Conservation (phyloP, 805 yeast genomes). For the Candida silvatica region DNA sequence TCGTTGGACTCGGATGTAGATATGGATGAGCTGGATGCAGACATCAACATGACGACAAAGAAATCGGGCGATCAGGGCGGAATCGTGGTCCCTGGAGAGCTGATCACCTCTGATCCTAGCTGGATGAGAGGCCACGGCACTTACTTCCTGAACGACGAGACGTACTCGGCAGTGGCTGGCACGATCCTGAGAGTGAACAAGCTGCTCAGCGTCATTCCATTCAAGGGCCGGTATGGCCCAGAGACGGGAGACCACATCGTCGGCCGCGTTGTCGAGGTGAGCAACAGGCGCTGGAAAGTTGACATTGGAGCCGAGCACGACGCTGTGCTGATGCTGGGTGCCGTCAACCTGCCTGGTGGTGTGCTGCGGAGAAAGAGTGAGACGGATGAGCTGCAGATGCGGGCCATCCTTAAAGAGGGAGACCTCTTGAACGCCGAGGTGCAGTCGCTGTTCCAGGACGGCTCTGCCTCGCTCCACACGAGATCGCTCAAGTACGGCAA, state of each 20-base stretch:
- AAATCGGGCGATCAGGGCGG: constrained; percentile 16
- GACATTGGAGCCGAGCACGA: constrained; percentile 94
- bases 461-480: constrained; percentile 90
- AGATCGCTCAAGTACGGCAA: constrained; percentile 94
- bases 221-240: constrained; percentile 82
- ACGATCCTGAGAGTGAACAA: constrained; percentile 79
- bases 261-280: constrained; percentile 92
- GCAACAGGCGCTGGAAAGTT: constrained; percentile 91
- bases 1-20: constrained; percentile 16
- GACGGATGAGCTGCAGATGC: constrained; percentile 93
- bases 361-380: constrained; percentile 89
- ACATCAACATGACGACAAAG: constrained; percentile 4
- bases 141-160: constrained; percentile 62
- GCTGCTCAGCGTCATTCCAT: constrained; percentile 74
- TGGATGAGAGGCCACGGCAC: constrained; percentile 99
- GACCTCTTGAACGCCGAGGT: constrained; percentile 94
- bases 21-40: constrained; percentile 11
- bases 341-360: constrained; percentile 97
- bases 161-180: constrained; percentile 92
- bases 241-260: constrained; percentile 95
- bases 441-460: constrained; percentile 81
- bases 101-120: constrained; percentile 88
- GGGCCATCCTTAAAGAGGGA: constrained; percentile 89
- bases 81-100: constrained; percentile 91
- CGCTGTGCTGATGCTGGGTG: constrained; percentile 87